phyloP scores from a whole-genome alignment of 2,329 filamentous ascomycete species.

The Hirsutella minnesotensis region DNA sequence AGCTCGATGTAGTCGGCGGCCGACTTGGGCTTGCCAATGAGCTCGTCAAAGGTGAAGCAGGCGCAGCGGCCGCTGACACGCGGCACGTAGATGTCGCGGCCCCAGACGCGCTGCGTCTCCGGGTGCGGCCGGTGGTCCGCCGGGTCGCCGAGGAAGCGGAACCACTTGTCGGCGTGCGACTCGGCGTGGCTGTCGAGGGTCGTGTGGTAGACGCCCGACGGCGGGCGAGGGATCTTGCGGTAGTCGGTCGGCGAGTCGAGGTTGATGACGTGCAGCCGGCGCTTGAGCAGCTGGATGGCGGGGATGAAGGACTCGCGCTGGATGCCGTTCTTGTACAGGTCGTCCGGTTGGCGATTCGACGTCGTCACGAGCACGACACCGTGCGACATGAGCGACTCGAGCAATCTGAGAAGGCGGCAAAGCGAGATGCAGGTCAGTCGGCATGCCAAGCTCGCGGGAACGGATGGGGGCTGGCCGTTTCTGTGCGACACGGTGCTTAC shows the following conservation, averaged over 20 bases:
- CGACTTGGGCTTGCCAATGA: slow-evolving; percentile 79
- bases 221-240: slow-evolving; percentile 87
- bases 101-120: slow-evolving; percentile 81
- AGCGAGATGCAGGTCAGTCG: slow-evolving; percentile 3
- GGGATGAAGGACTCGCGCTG: slow-evolving; percentile 92
- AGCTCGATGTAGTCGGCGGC: slow-evolving; percentile 94
- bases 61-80: slow-evolving; percentile 78
- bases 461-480: no score
- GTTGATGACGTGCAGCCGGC: slow-evolving; percentile 76
- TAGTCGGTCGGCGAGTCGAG: slow-evolving; percentile 94
- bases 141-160: slow-evolving; percentile 81
- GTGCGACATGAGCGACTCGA: slow-evolving; percentile 88
- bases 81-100: slow-evolving; percentile 78
- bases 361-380: slow-evolving; percentile 96
- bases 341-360: slow-evolving; percentile 89
- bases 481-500: no score
- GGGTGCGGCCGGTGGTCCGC: slow-evolving; percentile 62
- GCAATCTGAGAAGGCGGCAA: slow-evolving; percentile 36
- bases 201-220: slow-evolving; percentile 88
- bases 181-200: slow-evolving; percentile 68
- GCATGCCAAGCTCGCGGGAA: no score
- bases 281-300: slow-evolving; percentile 85
- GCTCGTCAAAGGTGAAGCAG: slow-evolving; percentile 83
- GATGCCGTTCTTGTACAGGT: slow-evolving; percentile 96
- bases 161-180: slow-evolving; percentile 88